Conservation (phyloP, 768 basidiomycete genomes). For the Paxillus ammoniavirescens region DNA sequence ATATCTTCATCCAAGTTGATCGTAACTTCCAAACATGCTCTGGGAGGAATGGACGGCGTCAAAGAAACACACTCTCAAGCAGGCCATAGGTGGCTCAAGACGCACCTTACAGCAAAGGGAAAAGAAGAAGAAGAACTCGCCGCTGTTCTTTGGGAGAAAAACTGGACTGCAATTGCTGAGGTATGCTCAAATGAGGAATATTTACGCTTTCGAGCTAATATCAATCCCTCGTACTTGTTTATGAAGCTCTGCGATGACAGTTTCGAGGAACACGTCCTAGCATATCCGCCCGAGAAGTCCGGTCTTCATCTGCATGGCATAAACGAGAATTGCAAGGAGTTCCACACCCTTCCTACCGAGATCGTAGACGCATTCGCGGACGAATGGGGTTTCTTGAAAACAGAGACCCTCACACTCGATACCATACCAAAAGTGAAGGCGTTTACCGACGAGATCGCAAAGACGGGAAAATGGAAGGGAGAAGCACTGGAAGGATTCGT, state of each 20-base stretch:
- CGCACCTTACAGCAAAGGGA: slow-evolving; percentile 39
- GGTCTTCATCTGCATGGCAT: slow-evolving; percentile 94
- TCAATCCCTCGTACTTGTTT: background rate
- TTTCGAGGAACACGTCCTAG: slow-evolving; percentile 95
- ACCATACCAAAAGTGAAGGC: slow-evolving; percentile 64
- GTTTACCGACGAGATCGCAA: slow-evolving; percentile 69
- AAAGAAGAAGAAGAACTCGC: slow-evolving; percentile 79
- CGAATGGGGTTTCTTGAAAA: slow-evolving; percentile 91
- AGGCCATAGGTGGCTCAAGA: slow-evolving; percentile 81
- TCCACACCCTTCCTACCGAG: slow-evolving; percentile 67
- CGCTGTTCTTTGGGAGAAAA: slow-evolving; percentile 67
- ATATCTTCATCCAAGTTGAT: slow-evolving; percentile 72
- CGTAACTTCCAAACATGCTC: slow-evolving; percentile 89
- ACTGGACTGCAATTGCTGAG: slow-evolving; percentile 91
- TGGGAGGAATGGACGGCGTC: slow-evolving; percentile 54
- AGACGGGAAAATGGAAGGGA: slow-evolving; percentile 76
- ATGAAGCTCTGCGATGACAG: slow-evolving; percentile 90
- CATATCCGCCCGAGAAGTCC: slow-evolving; percentile 76
- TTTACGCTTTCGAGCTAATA: background rate
- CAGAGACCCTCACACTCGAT: slow-evolving; percentile 61
- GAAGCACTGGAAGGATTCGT: slow-evolving; percentile 93
- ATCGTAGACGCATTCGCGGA: slow-evolving; percentile 77
- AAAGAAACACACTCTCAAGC: slow-evolving; percentile 71
- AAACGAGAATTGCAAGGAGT: slow-evolving; percentile 64
- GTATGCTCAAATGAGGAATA: slow-evolving; percentile 39